Evolutionary conservation across 2,329 filamentous ascomycete genomes (phyloP).

Genomic region (Rachicladosporium sp.): DNA sequence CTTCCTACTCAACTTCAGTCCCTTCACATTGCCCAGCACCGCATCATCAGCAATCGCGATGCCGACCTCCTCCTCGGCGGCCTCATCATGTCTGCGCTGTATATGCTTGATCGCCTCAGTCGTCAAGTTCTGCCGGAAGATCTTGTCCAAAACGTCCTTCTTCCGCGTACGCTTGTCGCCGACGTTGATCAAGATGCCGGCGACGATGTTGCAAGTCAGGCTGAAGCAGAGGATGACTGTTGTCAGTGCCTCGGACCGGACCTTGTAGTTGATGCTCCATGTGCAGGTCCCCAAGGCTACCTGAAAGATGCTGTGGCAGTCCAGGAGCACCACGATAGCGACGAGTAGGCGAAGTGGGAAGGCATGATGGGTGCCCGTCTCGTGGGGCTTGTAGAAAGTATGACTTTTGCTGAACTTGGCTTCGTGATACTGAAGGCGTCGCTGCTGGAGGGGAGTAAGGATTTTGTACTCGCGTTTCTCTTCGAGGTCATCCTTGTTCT

Average conservation of each 20-base stretch:
- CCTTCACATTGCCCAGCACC: constrained; percentile 1
- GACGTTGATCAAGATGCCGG: constrained; percentile 62
- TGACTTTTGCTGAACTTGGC: constrained; percentile 70
- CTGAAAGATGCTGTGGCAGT: constrained; percentile 68
- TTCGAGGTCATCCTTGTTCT: constrained; percentile 29
- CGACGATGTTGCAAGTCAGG: constrained; percentile 65
- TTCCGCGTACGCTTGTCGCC: constrained; percentile 69
- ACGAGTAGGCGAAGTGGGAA: constrained; percentile 66
- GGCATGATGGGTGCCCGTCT: constrained; percentile 68
- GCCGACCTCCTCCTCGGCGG: neutral
- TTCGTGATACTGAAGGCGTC: constrained; percentile 62
- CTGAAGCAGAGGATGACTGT: constrained; percentile 71
- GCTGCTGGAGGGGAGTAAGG: constrained; percentile 53
- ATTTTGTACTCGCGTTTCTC: constrained; percentile 43
- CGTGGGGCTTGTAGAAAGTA: constrained; percentile 81
- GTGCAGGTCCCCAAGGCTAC: constrained; percentile 68
- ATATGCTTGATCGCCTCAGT: constrained; percentile 48
- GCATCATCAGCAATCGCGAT: constrained; percentile 4
- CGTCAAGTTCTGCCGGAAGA: constrained; percentile 67
- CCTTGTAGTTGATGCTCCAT: constrained; percentile 62
- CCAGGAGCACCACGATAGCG: constrained; percentile 65
- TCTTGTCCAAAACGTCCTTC: constrained; percentile 69
- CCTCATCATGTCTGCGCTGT: constrained; percentile 24
- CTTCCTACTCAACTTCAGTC: constrained; percentile 4
- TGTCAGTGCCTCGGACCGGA: constrained; percentile 59